Evolutionary conservation across 1,139 yeast species (phyloP).

Genomic region (Hyphopichia wangnamkhiaoensis): DNA sequence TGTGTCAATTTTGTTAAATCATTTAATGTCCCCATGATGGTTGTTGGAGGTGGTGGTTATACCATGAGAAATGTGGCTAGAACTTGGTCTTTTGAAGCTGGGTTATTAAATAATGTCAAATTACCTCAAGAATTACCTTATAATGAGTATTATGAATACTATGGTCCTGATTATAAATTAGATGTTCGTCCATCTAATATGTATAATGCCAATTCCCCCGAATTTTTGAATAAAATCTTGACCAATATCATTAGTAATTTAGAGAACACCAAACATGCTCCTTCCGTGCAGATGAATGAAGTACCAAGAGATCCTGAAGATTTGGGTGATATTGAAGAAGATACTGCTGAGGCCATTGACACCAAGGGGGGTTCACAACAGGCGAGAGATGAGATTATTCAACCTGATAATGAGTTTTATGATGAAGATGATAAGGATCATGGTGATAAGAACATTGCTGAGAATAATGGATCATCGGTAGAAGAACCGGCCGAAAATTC

Average conservation of each 20-base stretch:
- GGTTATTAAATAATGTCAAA: conserved; percentile 75
- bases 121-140: conserved; percentile 87
- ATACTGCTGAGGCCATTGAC: conserved; percentile 70
- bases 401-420: conserved; percentile 67
- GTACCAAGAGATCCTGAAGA: conserved; percentile 89
- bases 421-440: conserved; percentile 59
- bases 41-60: conserved; percentile 97
- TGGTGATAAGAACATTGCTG: conserved; percentile 36
- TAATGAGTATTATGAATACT: conserved; percentile 95
- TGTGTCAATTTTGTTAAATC: conserved; percentile 89
- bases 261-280: conserved; percentile 90
- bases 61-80: conserved; percentile 96
- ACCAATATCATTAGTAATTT: conserved; percentile 76
- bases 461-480: background rate
- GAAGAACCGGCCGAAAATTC: background rate
- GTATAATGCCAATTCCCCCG: conserved; percentile 96
- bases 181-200: conserved; percentile 95
- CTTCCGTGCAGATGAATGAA: conserved; percentile 89
- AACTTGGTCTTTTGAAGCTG: conserved; percentile 95
- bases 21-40: conserved; percentile 86
- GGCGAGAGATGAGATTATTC: conserved; percentile 74
- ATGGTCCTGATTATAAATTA: conserved; percentile 91
- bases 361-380: conserved; percentile 89
- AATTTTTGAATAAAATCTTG: conserved; percentile 82
- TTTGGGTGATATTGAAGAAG: conserved; percentile 81